Evolutionary conservation across 208 protist species (phyloP), one percentile per base, ranked within the genome.

Genomic region (Sergeia podlipaevii): DNA sequence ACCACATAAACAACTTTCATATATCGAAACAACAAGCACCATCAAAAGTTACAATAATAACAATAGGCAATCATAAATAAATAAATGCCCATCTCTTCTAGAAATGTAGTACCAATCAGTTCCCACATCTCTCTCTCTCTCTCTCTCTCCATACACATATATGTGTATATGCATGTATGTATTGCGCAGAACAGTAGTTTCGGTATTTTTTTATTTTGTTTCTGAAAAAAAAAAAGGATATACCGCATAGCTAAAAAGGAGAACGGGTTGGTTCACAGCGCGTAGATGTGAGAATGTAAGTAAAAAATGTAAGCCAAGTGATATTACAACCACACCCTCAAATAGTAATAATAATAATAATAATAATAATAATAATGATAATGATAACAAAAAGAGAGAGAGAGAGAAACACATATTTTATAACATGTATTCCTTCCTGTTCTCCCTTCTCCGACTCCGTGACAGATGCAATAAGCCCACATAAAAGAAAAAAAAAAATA

Each of bases 261-360:
- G 26, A 30, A 44, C 27, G 21, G 26, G 10, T 32, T 1, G 65
- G 39, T 11, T 46, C 13, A n/a, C 13, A n/a, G 13, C 5, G 5
- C 13, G 13, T 46, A 46, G 13, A 24, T 13, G 41, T 46, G 13
- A 46, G 28, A 5, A 46, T 6, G 28, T 6, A 46, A n/a, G n/a
- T n/a, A n/a, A n/a, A n/a, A n/a, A n/a, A n/a, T n/a, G n/a, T 46
- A n/a, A 29, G 5, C 28, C 28, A n/a, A 29, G 23, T 5, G 23
- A 5, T 46, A 5, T 29, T 20, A 5, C 23, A 11, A 5, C 13
- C 41, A 46, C 41, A 46, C 41, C 23, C 5, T 11, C 13, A 46
- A 0, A 43, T 36, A 36, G 46, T 23, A 68, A 61, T 21, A 64
- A 51, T 37, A 69, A 56, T 17, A 49, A 32, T 23, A 56, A 60